Evolutionary conservation across 1,284 basidiomycete species (phyloP), one percentile per base, ranked within the genome.

Genomic region (Serendipita sp.): DNA sequence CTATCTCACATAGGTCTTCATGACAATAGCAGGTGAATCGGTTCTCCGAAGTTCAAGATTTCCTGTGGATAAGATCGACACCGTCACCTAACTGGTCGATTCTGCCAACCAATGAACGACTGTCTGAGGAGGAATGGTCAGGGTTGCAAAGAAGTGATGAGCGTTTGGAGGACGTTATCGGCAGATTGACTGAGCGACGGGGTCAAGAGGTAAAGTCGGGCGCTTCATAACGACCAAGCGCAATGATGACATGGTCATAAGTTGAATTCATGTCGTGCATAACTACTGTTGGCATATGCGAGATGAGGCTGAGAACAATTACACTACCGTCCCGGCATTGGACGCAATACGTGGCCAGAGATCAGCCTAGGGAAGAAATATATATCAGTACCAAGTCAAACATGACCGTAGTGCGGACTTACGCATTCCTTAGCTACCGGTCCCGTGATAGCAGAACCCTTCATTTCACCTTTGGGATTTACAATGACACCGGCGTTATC

Each of bases 401-500:
- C 53, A 10, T 32, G 5, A 22, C 22, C 22, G 22, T 22, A 22
- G 22, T 22, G 15, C 2, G 8, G 34, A 84, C 88, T 63, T 72
- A 91, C 89, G 73, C 91, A 93, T 90, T 93, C 91, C 83, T 93
- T 95, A 77, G 90, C 92, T 65, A 94, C 91, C 60, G 95, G 96
- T 69, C 95, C 95, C 68, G 95, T 94, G 77, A 99, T 99, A 70
- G 94, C 93, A 64, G 91, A 93, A 65, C 95, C 95, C 84, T 99
- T 99, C 95, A 99, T 99, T 81, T 99, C 95, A 73, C 96, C 95
- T 84, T 98, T 98, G 72, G 92, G 91, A 83, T 98, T 98, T 72
- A 93, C 91, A 68, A 95, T 94, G 67, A 95, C 93, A 77, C 93
- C 93, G 64, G 93, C 93, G 75, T 95, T 95, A 78, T 95, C 93